These are phyloP conservation scores for Perkinsus olseni DNA, from an alignment of 169 alveolate species.

Conservation along the genomic window DNA sequence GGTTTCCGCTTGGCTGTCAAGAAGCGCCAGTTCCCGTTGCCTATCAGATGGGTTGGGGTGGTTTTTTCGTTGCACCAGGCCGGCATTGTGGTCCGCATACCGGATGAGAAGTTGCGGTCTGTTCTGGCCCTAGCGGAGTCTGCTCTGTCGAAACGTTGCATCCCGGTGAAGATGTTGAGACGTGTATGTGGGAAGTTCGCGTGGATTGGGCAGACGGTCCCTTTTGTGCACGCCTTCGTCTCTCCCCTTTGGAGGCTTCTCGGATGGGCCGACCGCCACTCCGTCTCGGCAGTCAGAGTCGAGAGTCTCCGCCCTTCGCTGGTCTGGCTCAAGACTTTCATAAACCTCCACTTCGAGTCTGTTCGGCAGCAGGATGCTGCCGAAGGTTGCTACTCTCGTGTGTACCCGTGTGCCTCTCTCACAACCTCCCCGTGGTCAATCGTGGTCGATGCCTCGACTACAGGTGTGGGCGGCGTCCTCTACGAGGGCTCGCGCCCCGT, in stretches of 20 bases:
- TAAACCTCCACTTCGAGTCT: not conserved
- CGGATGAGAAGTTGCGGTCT: not conserved
- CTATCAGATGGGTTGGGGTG: not conserved
- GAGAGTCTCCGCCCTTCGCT: not conserved
- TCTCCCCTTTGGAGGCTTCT: not conserved
- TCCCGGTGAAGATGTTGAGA: not conserved
- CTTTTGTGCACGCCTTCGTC: not conserved
- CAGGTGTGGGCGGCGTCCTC: not conserved
- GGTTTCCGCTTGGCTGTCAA: not conserved
- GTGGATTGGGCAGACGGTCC: not conserved
- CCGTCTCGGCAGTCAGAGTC: not conserved
- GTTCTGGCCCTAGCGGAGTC: not conserved
- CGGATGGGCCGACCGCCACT: not conserved
- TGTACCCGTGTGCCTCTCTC: not conserved
- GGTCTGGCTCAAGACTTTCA: not conserved
- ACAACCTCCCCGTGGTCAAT: not conserved
- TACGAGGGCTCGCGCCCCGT: not conserved
- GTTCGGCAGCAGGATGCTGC: not conserved
- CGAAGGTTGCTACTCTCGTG: not conserved
- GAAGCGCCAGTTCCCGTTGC: not conserved
- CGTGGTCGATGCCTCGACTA: not conserved
- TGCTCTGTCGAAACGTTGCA: not conserved
- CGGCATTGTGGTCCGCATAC: not conserved
- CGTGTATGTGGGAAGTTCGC: not conserved
- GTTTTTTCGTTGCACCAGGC: not conserved